Percentiles rank a stretch among this genome's conserved stretches.
Evolutionary conservation across 441 rosid species (phyloP).

Genomic region (Metrosideros polymorpha): DNA sequence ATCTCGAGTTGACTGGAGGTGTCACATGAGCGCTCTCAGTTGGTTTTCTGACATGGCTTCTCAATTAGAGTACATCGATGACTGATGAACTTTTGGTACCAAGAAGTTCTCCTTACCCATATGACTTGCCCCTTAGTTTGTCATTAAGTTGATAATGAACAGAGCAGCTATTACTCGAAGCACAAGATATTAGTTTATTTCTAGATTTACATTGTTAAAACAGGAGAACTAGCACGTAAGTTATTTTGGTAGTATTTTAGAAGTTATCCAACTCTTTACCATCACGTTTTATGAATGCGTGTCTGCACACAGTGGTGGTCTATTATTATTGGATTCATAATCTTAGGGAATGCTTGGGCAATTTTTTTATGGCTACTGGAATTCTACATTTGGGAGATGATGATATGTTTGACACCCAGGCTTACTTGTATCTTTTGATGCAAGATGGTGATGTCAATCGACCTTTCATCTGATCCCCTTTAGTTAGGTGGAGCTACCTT

Average conservation of each 20-base stretch:
- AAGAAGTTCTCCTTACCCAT: not conserved
- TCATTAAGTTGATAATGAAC: not conserved
- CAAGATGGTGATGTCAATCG: conserved; percentile 4
- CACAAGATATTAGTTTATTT: not conserved
- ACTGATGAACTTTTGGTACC: not conserved
- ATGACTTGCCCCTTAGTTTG: not conserved
- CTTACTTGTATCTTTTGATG: not conserved
- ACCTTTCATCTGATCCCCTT: conserved; percentile 5
- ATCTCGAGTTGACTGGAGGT: not conserved
- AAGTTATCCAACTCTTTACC: not conserved
- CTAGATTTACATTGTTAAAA: not conserved
- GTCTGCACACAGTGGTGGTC: not conserved
- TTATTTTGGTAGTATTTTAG: not conserved
- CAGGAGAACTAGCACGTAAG: not conserved
- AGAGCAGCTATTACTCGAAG: not conserved
- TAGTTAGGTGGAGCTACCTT: not conserved
- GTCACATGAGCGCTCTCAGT: not conserved
- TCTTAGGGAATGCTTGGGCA: not conserved
- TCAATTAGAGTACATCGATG: not conserved
- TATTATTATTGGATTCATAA: not conserved
- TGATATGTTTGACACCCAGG: not conserved
- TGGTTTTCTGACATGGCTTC: not conserved
- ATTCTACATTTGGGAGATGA: not conserved
- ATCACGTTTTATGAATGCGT: not conserved
- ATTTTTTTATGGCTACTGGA: not conserved